Percentiles rank a stretch among this genome's conserved stretches.
These are phyloP conservation scores for Geranium incanum DNA, from an alignment of 441 rosid genomes.

Conservation along the genomic window DNA sequence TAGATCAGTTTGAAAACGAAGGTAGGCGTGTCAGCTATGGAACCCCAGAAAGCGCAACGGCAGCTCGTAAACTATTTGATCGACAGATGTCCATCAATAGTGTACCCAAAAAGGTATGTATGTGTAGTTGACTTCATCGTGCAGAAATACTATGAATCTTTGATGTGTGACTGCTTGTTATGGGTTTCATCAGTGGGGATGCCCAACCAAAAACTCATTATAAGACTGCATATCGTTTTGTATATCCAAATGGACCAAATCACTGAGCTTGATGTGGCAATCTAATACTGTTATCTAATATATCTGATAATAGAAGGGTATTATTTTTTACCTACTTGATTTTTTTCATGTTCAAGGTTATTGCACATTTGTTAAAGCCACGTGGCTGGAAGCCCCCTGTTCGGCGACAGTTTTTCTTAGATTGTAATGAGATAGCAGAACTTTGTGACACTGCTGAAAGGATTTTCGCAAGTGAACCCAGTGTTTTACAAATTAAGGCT, in stretches of 20 bases:
- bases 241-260: neutral
- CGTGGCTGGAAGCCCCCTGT: constrained; percentile 99
- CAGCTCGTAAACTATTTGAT: constrained; percentile 90
- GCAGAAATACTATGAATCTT: neutral
- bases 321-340: neutral
- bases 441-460: constrained; percentile 90
- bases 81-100: constrained; percentile 90
- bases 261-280: neutral
- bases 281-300: neutral
- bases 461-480: constrained; percentile 81
- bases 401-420: constrained; percentile 92
- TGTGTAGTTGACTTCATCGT: neutral
- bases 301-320: neutral
- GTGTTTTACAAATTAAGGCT: constrained; percentile 82
- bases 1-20: constrained; percentile 95
- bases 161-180: neutral
- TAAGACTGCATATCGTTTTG: neutral
- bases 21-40: constrained; percentile 95
- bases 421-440: constrained; percentile 96
- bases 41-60: constrained; percentile 85
- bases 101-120: constrained; percentile 81
- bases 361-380: constrained; percentile 88
- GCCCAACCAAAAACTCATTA: neutral
- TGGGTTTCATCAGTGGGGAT: neutral
- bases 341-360: constrained; percentile 36